phyloP scores from a whole-genome alignment of 1,284 basidiomycete species.

The Cryptococcus sp. region DNA sequence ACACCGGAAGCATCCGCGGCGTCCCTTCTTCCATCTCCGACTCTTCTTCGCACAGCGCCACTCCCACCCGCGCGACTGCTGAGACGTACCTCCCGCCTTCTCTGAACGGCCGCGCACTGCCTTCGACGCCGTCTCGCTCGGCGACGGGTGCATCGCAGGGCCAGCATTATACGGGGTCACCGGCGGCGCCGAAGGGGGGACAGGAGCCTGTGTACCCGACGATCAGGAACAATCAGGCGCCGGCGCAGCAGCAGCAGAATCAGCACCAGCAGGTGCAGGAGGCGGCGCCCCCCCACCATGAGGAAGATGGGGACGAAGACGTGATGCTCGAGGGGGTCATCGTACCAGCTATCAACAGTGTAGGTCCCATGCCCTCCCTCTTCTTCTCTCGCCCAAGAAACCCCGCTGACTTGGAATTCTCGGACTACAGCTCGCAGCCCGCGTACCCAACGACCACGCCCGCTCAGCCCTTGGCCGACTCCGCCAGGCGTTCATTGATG shows the following conservation, averaged over 20 bases:
- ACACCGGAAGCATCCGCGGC: background rate
- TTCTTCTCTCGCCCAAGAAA: no score
- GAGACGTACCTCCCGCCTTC: constrained; percentile 14
- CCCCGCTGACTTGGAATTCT: background rate
- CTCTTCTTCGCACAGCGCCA: background rate
- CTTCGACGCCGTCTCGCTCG: constrained; percentile 5
- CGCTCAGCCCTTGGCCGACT: constrained; percentile 75
- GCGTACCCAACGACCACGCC: constrained; percentile 82
- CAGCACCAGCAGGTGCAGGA: constrained; percentile 34
- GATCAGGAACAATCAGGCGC: constrained; percentile 4
- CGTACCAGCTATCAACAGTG: constrained; percentile 84
- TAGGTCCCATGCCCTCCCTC: no score
- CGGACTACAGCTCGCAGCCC: constrained; percentile 71
- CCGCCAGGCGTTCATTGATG: constrained; percentile 84
- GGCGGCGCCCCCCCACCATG: constrained; percentile 33
- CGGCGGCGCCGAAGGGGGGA: constrained; percentile 3
- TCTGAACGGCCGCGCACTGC: constrained; percentile 13
- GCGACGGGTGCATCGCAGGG: background rate
- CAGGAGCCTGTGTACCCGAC: constrained; percentile 11
- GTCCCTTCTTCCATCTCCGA: constrained; percentile 1
- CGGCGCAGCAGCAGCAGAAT: constrained; percentile 23
- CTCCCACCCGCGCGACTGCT: background rate
- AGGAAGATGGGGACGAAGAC: constrained; percentile 63
- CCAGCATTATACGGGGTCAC: background rate
- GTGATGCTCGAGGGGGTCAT: constrained; percentile 94